Evolutionary conservation across 805 yeast species (phyloP), one percentile per base, ranked within the genome.

Genomic region (Starmerella apicola): DNA sequence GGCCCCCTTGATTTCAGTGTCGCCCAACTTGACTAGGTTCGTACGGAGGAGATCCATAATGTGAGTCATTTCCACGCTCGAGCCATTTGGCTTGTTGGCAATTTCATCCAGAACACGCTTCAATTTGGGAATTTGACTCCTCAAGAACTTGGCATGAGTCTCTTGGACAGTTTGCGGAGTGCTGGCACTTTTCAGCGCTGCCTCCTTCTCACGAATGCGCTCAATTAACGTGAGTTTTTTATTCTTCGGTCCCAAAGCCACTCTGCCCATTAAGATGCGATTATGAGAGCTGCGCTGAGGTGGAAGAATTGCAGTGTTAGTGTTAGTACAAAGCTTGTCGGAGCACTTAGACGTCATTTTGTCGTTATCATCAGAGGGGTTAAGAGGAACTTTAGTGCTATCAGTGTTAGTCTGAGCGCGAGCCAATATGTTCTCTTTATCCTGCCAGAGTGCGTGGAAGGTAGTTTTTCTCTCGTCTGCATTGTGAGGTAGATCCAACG

Each of bases 141-240:
- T 24, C 18, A 56, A 36, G 38, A 53, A 53, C 28, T 37, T 25
- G 19, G 45, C 48, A 20, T 46, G 36, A 20, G 29, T 24, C 13
- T 34, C 27, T 19, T 34, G 44, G 15, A 42, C 17, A 8, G 37
- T 39, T 12, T 34, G 39, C 9, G 44, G 43, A 15, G 30, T 31
- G 8, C 37, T 32, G 12, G 30, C 28, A 7, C 21, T 35, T 19
- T 37, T 32, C 2, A 46, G 33, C 2, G 39, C 45, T 2, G 52
- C 52, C 37, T 59, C 58, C 37, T 56, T 52, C 24, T 58, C 58
- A 7, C 52, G 48, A 24, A 59, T 51, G 12, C 62, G 49, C 19
- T 58, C 60, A 26, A 56, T 38, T 4, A 58, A 41, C 1, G 52
- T 22, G 8, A 50, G 50, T 21, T 36, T 26, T 5, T 20, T n/a